phyloP scores from a whole-genome alignment of 2,329 filamentous ascomycete genomes.

The Paecilomyces sp. region DNA sequence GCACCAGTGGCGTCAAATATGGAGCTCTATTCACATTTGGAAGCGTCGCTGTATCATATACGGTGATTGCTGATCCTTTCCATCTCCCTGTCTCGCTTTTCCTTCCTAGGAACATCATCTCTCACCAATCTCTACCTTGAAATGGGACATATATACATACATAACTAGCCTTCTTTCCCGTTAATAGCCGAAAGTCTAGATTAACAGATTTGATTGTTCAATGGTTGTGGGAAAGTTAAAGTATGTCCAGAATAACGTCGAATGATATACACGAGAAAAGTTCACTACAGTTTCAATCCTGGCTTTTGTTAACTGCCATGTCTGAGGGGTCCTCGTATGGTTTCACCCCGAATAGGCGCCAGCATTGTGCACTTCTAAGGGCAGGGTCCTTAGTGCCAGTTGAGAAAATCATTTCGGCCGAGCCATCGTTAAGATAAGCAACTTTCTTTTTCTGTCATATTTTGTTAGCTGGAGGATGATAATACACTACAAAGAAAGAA shows the following conservation, averaged over 20 bases:
- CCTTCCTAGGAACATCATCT: too few relatives aligned
- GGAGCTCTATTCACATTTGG: not conserved
- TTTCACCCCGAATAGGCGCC: slow-evolving; percentile 39
- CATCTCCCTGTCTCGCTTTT: too few relatives aligned
- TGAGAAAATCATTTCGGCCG: slow-evolving; percentile 37
- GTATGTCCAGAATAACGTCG: not conserved
- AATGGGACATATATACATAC: too few relatives aligned
- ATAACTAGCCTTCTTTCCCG: not conserved
- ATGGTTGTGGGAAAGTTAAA: not conserved
- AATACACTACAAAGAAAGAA: not conserved
- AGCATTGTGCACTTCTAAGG: slow-evolving; percentile 38
- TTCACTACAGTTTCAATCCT: not conserved
- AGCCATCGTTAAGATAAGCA: slow-evolving; percentile 37
- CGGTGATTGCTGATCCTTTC: too few relatives aligned
- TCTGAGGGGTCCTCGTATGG: slow-evolving; percentile 28
- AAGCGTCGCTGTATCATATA: not conserved
- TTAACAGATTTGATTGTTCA: not conserved
- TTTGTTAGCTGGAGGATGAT: slow-evolving; percentile 13
- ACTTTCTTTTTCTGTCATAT: slow-evolving; percentile 38
- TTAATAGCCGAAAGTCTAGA: not conserved
- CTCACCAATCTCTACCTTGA: too few relatives aligned
- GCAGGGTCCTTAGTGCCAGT: slow-evolving; percentile 36
- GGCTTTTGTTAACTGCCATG: not conserved
- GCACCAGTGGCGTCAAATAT: not conserved
- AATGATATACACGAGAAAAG: not conserved